Base-by-base conservation (phyloP, 306 rosid species). In the Astragalus glycyphyllos region DNA sequence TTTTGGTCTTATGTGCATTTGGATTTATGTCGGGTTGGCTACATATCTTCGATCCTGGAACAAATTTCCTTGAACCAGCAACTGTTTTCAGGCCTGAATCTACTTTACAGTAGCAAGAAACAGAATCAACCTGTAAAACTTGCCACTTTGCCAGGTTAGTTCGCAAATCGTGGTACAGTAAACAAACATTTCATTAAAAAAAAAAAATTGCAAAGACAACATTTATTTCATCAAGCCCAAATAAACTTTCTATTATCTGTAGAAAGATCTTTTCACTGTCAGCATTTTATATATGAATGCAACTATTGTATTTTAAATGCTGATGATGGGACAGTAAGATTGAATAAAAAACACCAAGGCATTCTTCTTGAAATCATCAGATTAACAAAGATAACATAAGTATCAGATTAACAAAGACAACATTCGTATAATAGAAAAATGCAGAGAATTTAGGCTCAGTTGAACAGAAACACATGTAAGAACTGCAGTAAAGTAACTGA, bases 11-110 rank as follows among this genome's bases (percentile, higher is more conserved):
- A 77, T 90, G 98, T 4, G 97, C 91, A 62, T 88, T 86, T 4
- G 98, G 96, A 77, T 92, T 88, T 72, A 90, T 90, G 85, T 92
- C 96, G 35, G 98, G 98, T 84, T 90, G 98, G 75, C 88, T 90
- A 71, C 98, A 92, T 48, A 92, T 71, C 79, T 92, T 92, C 37
- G 98, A 85, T 12, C 98, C 96, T 0, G 98, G 96, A 73, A 92
- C 98, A 73, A 92, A 90, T 79, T 92, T 92, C 65, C 96, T 84
- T 48, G 96, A 96, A 77, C 98, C 96, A 11, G 81, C 96, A 44
- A 90, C 98, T 23, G 98, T 88, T 83, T 92, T 92, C 75, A 92
- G 74, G 66, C 98, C 88, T 32, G 96, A 82, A 72, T 92, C 98
- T 68, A 92, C 98, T 88, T 85, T 92, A 82, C 98, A 92, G 77